Conservation (phyloP, 2,329 filamentous ascomycete genomes). For the Orbilia javanica region DNA sequence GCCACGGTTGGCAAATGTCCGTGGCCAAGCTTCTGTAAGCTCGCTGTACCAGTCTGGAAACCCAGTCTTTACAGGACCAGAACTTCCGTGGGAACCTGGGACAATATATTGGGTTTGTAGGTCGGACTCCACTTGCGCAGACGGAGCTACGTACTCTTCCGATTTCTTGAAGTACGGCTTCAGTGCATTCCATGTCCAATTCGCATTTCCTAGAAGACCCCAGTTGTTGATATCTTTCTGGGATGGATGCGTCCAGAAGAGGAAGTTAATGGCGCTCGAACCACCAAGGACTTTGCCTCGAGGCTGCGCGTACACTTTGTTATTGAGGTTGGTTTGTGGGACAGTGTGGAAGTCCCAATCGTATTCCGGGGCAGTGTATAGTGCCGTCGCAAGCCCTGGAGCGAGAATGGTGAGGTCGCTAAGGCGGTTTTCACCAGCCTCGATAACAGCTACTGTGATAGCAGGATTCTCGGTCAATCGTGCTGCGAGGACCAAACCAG, state of each 20-base stretch:
- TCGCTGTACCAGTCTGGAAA: constrained; percentile 52
- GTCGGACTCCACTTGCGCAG: constrained; percentile 62
- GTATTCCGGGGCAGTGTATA: constrained; percentile 57
- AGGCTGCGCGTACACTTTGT: constrained; percentile 66
- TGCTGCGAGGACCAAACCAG: constrained; percentile 62
- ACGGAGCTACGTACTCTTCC: constrained; percentile 65
- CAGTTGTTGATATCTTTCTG: constrained; percentile 55
- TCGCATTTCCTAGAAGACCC: constrained; percentile 36
- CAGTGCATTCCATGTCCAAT: constrained; percentile 47
- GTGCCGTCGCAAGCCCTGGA: constrained; percentile 35
- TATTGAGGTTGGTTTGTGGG: constrained; percentile 65
- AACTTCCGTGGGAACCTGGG: constrained; percentile 64
- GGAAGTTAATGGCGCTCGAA: constrained; percentile 67
- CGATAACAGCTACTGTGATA: constrained; percentile 58
- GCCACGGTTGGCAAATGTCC: constrained; percentile 50
- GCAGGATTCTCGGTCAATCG: constrained; percentile 62
- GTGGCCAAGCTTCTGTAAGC: constrained; percentile 45
- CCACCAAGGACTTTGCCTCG: constrained; percentile 70
- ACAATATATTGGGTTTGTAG: constrained; percentile 60
- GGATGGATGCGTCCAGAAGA: constrained; percentile 58
- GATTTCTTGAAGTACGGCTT: constrained; percentile 70
- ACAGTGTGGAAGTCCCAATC: constrained; percentile 68
- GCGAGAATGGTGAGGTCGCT: constrained; percentile 43
- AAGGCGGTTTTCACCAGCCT: constrained; percentile 43
- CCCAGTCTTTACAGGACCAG: constrained; percentile 63